Conservation (phyloP, 2,329 filamentous ascomycete genomes). For the Fusarium cicatricum region DNA sequence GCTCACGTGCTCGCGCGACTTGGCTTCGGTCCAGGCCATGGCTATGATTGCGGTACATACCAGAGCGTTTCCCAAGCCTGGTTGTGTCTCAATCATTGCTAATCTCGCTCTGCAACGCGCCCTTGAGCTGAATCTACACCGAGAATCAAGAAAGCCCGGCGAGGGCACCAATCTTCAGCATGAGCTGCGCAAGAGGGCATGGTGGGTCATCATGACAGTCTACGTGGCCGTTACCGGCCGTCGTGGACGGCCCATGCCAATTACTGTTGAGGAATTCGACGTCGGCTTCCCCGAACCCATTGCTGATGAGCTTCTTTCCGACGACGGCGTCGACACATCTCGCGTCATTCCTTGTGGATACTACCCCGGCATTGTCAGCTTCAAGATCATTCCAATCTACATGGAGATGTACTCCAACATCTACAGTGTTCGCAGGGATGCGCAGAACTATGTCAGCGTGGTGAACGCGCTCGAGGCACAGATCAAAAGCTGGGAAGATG, state of each 20-base stretch:
- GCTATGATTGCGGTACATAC: constrained; percentile 76
- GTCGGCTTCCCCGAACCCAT: constrained; percentile 77
- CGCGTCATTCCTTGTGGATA: constrained; percentile 70
- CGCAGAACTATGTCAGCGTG: constrained; percentile 68
- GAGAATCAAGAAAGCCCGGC: constrained; percentile 64
- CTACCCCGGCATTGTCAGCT: constrained; percentile 70
- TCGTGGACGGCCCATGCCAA: constrained; percentile 78
- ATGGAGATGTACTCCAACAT: constrained; percentile 79
- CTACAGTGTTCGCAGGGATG: constrained; percentile 73
- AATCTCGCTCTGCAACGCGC: constrained; percentile 72
- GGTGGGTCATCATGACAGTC: constrained; percentile 76
- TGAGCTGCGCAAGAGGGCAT: constrained; percentile 79
- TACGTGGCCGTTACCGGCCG: constrained; percentile 76
- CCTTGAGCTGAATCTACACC: constrained; percentile 78
- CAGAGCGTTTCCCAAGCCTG: constrained; percentile 81
- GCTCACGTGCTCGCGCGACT: constrained; percentile 66
- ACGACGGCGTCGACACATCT: constrained; percentile 67
- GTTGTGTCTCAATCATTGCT: constrained; percentile 74
- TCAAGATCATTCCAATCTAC: constrained; percentile 71
- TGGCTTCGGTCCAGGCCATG: constrained; percentile 77
- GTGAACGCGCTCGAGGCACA: constrained; percentile 72
- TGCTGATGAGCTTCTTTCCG: constrained; percentile 73
- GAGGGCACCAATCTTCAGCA: constrained; percentile 67
- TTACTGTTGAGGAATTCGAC: constrained; percentile 79
- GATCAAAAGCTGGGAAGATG: constrained; percentile 68